phyloP scores from a whole-genome alignment of 768 basidiomycete species.

The Lepiota brunneoincarnata region DNA sequence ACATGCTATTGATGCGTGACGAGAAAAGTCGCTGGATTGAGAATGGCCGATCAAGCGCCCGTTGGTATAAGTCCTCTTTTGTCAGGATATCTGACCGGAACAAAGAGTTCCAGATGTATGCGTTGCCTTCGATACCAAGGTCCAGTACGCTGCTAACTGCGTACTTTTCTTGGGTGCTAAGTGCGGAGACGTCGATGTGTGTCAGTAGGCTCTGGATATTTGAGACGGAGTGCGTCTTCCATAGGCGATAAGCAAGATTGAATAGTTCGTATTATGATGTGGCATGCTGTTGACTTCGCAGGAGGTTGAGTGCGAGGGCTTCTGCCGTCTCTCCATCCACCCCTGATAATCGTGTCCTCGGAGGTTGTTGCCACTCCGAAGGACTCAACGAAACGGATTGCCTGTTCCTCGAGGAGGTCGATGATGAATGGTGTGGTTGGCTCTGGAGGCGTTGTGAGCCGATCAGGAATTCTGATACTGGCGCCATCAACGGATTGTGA shows the following conservation, averaged over 20 bases:
- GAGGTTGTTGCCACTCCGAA: conserved; percentile 33
- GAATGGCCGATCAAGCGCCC: conserved; percentile 49
- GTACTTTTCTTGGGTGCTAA: conserved; percentile 52
- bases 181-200: conserved; percentile 56
- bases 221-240: conserved; percentile 37
- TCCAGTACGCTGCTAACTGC: conserved; percentile 41
- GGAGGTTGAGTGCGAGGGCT: conserved; percentile 39
- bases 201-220: conserved; percentile 43
- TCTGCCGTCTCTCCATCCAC: conserved; percentile 35
- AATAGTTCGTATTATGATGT: conserved; percentile 63
- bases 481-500: conserved; percentile 71
- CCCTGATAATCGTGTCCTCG: conserved; percentile 18
- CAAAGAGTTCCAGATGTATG: conserved; percentile 63
- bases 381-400: conserved; percentile 39
- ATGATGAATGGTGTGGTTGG: conserved; percentile 46
- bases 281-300: conserved; percentile 49
- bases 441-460: conserved; percentile 49
- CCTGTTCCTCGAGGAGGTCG: conserved; percentile 47
- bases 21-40: conserved; percentile 61
- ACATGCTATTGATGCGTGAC: conserved; percentile 46
- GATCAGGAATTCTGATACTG: conserved; percentile 55
- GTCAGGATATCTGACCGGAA: conserved; percentile 59
- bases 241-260: conserved; percentile 44
- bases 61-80: conserved; percentile 45
- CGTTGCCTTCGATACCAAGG: conserved; percentile 37